Conservation (phyloP, 2,329 filamentous ascomycete species). For the Phialophora expanda region DNA sequence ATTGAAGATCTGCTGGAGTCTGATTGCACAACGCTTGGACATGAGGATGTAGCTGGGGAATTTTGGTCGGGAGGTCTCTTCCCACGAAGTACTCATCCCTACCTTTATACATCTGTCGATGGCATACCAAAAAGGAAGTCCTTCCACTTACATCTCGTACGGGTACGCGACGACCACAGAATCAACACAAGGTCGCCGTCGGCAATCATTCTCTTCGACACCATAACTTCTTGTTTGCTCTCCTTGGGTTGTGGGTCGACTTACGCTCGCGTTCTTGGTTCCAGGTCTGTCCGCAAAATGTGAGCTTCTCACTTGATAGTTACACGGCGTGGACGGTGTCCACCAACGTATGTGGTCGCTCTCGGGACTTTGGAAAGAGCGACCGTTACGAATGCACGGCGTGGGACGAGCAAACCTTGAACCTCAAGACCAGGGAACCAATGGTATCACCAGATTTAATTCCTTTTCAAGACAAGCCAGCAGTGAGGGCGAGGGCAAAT, state of each 20-base stretch:
- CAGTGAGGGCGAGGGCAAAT: not conserved
- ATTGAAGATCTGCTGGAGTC: not conserved
- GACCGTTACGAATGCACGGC: not conserved
- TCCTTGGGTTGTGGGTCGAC: not conserved
- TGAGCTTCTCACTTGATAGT: not conserved
- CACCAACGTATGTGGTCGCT: not conserved
- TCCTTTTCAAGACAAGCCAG: constrained; percentile 7
- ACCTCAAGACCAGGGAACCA: constrained; percentile 5
- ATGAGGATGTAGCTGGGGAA: not conserved
- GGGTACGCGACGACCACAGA: not conserved
- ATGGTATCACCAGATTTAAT: constrained; percentile 2
- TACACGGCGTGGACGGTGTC: not conserved
- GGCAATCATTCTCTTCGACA: not conserved
- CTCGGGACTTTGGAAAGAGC: not conserved
- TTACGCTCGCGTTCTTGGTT: not conserved
- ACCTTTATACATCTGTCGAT: constrained; percentile 4
- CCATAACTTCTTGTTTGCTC: not conserved
- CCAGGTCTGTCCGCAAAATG: not conserved
- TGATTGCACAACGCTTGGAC: not conserved
- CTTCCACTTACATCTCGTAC: not conserved
- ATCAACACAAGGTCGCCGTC: not conserved
- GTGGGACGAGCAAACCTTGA: too few relatives aligned
- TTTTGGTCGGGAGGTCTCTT: not conserved
- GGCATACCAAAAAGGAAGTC: not conserved
- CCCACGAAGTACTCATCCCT: not conserved